phyloP scores from a whole-genome alignment of 2,329 filamentous ascomycete species.

The Alternaria tenuissima region DNA sequence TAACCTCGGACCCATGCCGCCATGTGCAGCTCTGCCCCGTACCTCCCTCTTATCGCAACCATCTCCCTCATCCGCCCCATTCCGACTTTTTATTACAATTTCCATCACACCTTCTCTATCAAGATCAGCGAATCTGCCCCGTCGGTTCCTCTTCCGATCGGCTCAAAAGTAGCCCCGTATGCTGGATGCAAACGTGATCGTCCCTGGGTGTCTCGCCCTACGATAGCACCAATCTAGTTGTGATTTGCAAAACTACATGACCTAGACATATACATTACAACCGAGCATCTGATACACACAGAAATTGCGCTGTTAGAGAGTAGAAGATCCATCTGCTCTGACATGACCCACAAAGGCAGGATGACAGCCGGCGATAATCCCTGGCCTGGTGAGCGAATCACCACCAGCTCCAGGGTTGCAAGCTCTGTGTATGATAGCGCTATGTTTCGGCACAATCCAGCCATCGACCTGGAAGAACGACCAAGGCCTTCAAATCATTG shows the following conservation, averaged over 20 bases:
- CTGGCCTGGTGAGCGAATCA: too few species aligned
- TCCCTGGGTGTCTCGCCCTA: background rate
- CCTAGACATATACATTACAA: background rate
- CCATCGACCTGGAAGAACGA: too few species aligned
- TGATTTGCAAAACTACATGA: background rate
- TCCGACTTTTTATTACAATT: background rate
- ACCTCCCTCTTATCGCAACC: slow-evolving; percentile 5
- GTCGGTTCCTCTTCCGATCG: background rate
- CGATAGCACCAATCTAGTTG: too few species aligned
- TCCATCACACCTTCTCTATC: background rate
- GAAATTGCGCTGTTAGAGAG: too few species aligned
- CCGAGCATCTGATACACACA: too few species aligned
- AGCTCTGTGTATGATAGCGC: too few species aligned
- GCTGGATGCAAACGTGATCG: background rate
- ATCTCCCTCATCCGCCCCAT: background rate
- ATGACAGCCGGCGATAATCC: too few species aligned
- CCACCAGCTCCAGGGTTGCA: too few species aligned
- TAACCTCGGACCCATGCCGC: slow-evolving; percentile 22
- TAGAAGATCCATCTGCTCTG: too few species aligned
- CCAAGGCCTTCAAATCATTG: too few species aligned
- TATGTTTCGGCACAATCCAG: too few species aligned
- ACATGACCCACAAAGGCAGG: too few species aligned
- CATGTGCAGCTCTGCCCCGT: slow-evolving; percentile 11
- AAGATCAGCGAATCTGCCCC: background rate
- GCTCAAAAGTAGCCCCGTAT: background rate